A percentile compares a stretch with the other conserved stretches of the same genome.
These are phyloP conservation scores for Cladosporium sp. DNA, from an alignment of 2,329 filamentous ascomycete genomes.

Conservation along the genomic window DNA sequence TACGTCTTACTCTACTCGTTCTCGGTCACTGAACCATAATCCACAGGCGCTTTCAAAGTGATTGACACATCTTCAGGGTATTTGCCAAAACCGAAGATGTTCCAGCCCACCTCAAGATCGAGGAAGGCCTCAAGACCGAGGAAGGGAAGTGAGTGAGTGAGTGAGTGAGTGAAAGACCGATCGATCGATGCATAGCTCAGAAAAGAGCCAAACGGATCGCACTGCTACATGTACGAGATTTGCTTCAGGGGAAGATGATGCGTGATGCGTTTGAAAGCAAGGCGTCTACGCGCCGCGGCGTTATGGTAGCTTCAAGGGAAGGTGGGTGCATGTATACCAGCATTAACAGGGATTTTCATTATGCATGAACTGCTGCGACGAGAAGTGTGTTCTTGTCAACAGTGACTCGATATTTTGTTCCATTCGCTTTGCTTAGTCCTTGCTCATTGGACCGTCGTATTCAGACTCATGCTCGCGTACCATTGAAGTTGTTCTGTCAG, in stretches of 20 bases:
- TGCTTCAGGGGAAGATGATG: not conserved
- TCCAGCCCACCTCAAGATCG: not conserved
- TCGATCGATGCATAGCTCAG: not conserved
- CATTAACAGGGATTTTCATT: not conserved
- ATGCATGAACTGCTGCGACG: not conserved
- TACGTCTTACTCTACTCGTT: not conserved
- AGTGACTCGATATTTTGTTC: not conserved
- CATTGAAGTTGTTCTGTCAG: not conserved
- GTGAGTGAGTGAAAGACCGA: not conserved
- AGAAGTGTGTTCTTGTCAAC: not conserved
- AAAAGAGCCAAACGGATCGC: not conserved
- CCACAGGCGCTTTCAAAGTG: slow-evolving; percentile 2
- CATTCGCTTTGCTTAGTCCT: not conserved
- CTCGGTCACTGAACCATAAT: not conserved
- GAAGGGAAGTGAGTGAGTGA: not conserved
- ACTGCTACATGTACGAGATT: not conserved
- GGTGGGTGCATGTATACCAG: slow-evolving; percentile 7
- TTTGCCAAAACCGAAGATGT: slow-evolving; percentile 9
- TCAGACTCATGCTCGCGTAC: not conserved
- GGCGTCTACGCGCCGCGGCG: not conserved
- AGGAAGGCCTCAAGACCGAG: not conserved
- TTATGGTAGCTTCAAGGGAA: slow-evolving; percentile 4
- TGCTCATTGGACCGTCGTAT: not conserved
- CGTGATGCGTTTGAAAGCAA: slow-evolving; percentile 6
- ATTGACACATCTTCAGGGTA: not conserved